Evolutionary conservation across 1,284 basidiomycete species (phyloP).

Genomic region (Phaffia rhodozyma): DNA sequence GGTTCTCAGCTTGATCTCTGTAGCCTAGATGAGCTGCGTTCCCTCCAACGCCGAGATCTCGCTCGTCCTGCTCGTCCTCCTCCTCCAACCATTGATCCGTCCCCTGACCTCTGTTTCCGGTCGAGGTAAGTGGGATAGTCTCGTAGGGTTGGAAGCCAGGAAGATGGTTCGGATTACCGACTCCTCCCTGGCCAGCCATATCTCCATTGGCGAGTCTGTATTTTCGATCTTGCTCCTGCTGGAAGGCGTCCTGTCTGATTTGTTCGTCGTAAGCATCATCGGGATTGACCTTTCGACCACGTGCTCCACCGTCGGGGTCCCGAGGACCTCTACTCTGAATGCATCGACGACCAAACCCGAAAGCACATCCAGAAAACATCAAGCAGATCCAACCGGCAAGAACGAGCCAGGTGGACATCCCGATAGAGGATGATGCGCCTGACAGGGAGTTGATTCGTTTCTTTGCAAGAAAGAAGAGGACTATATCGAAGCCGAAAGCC

Average conservation of each 20-base stretch:
- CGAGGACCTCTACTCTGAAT: slow-evolving; percentile 43
- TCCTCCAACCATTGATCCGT: slow-evolving; percentile 19
- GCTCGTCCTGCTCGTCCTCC: slow-evolving; percentile 9
- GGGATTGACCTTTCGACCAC: slow-evolving; percentile 7
- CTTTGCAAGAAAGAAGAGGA: slow-evolving; percentile 62
- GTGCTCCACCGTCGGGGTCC: slow-evolving; percentile 29
- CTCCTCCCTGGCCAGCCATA: slow-evolving; percentile 48
- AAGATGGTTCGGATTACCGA: slow-evolving; percentile 39
- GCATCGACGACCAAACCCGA: slow-evolving; percentile 60
- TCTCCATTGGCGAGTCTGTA: too few relatives aligned
- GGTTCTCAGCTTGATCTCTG: background rate
- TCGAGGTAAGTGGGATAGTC: slow-evolving; percentile 41
- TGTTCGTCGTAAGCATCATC: slow-evolving; percentile 28
- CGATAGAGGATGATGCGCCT: slow-evolving; percentile 51
- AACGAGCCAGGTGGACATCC: slow-evolving; percentile 65
- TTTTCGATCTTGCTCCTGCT: slow-evolving; percentile 66
- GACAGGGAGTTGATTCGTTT: slow-evolving; percentile 54
- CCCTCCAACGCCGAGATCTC: too few relatives aligned
- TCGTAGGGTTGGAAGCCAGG: slow-evolving; percentile 59
- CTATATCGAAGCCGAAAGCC: slow-evolving; percentile 70
- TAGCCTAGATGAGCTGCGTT: background rate
- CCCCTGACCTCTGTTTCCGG: slow-evolving; percentile 6
- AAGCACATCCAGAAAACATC: slow-evolving; percentile 73
- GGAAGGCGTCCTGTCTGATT: slow-evolving; percentile 42
- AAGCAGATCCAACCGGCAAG: slow-evolving; percentile 62